A percentile compares a stretch with the other conserved stretches of the same genome.
Conservation (phyloP, 129 eudicot species). For the Calendula officinalis region DNA sequence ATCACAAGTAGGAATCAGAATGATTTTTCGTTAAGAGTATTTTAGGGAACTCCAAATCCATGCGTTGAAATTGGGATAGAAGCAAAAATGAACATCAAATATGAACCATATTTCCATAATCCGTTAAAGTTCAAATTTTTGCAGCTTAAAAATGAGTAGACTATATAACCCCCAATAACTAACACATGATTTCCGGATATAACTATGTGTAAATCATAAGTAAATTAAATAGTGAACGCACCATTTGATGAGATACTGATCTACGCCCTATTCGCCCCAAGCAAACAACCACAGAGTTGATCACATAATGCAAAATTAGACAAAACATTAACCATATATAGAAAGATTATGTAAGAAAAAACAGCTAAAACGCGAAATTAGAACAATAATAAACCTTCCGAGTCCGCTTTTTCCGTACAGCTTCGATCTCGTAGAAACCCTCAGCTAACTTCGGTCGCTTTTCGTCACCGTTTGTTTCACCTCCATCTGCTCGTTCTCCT, state of each 20-base stretch:
- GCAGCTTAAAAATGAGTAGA: background rate
- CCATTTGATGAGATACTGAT: conserved; percentile 71
- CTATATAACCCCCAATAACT: background rate
- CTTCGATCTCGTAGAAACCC: conserved; percentile 70
- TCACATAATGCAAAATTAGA: conserved; percentile 12
- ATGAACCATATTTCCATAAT: background rate
- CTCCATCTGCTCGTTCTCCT: too few relatives aligned
- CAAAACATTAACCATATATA: background rate
- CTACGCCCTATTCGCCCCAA: conserved; percentile 51
- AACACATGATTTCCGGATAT: background rate
- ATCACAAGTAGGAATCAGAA: background rate
- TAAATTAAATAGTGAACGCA: conserved; percentile 19
- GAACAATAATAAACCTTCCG: conserved; percentile 47
- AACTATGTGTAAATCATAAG: conserved; percentile 13
- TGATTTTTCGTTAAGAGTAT: too few relatives aligned
- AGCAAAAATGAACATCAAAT: background rate
- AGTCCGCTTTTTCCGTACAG: conserved; percentile 53
- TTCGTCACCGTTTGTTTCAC: conserved; percentile 25
- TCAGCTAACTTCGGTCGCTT: conserved; percentile 61
- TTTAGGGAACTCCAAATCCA: background rate
- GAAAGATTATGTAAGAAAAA: background rate
- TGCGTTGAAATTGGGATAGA: too few relatives aligned
- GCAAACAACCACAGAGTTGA: conserved; percentile 22
- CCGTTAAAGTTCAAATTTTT: background rate
- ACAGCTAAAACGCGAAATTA: conserved; percentile 4